Percentiles rank a stretch among this genome's conserved stretches.
Evolutionary conservation across 1,139 yeast species (phyloP).

Genomic region (Taphrina communis): DNA sequence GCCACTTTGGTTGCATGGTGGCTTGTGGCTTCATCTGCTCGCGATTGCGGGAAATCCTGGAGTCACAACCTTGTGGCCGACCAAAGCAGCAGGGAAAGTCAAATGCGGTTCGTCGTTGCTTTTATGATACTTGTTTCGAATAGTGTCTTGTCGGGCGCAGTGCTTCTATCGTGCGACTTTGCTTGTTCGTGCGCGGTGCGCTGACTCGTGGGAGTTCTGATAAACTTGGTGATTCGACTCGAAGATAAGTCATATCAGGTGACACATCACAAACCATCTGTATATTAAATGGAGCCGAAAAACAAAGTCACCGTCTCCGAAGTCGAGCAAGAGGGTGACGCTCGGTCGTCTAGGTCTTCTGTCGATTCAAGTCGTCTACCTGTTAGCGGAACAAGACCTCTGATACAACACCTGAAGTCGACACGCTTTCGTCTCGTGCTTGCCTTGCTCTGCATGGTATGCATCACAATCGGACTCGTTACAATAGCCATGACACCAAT

Average conservation of each 20-base stretch:
- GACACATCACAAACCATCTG: too few relatives aligned
- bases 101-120: too few relatives aligned
- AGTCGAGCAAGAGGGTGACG: background rate
- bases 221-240: too few relatives aligned
- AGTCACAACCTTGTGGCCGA: background rate
- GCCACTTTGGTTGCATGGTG: background rate
- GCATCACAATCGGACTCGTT: background rate
- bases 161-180: too few relatives aligned
- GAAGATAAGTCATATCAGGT: too few relatives aligned
- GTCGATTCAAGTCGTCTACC: background rate
- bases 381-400: background rate
- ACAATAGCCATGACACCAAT: slow-evolving; percentile 4
- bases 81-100: background rate
- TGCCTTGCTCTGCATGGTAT: background rate
- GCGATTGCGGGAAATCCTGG: background rate
- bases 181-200: too few relatives aligned
- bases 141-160: too few relatives aligned
- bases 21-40: background rate
- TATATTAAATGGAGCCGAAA: background rate
- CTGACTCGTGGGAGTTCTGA: too few relatives aligned
- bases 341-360: background rate
- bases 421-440: slow-evolving; percentile 7
- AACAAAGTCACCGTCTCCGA: background rate
- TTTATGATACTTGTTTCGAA: too few relatives aligned
- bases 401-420: background rate